Evolutionary conservation across 805 yeast species (phyloP), one percentile per base, ranked within the genome.

Genomic region (Cyberlindnera samutprakarnensis): DNA sequence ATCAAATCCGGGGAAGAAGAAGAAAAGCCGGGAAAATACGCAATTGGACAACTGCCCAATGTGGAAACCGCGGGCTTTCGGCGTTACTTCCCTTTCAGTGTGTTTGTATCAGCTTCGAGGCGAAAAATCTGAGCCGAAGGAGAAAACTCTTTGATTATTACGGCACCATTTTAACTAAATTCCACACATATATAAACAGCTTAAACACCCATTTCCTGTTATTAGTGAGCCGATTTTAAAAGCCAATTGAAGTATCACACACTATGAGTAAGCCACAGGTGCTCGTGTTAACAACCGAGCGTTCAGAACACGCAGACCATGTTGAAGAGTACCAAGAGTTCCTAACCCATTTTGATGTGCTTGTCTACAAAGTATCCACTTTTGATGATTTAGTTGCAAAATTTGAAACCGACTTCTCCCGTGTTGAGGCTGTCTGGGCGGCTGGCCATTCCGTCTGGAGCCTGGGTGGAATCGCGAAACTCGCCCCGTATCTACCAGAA

Each of bases 361-460:
- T 61, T 3, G 42, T 56, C 25, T 66, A 73, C 46, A 43, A 46
- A 15, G 43, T 75, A 9, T 14, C 35, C 21, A 56, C 74, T 5
- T 46, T 55, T 7, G 69, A 63, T 16, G 59, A 61, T 31, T 59
- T 75, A 13, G 46, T 62, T 21, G 41, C 51, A 17, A 70, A 66
- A 39, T 56, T 76, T 32, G 57, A 58, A 32, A 46, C 44, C 13
- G 31, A 29, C n/a, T 29, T 22, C 15, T 12, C 15, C 12, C 14
- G 23, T n/a, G 54, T 75, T 24, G 54, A 56, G 18, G 82, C 72
- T 11, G 61, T 76, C 21, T 75, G 75, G 62, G 66, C 69, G 3
- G 71, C 78, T 1, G 76, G 77, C 64, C 64, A 63, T 25, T 72
- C 75, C 4, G 68, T 71, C 35, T 49, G 55, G 16, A 36, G 13